These are phyloP conservation scores for Camelina laxa DNA, from an alignment of 345 rosid genomes.

Conservation along the genomic window DNA sequence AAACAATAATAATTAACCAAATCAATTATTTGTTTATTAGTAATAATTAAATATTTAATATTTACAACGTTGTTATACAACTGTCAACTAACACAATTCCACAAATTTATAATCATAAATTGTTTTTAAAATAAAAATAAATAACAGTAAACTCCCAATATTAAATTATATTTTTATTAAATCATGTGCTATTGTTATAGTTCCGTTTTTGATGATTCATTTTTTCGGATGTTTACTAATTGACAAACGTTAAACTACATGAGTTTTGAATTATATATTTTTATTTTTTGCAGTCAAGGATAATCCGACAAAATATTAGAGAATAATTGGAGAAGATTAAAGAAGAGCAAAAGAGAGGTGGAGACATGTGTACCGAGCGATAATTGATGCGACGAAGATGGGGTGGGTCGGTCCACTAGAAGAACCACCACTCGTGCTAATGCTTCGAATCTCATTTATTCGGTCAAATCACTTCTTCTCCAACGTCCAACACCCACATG, in stretches of 20 bases:
- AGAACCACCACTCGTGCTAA: slow-evolving; percentile 39
- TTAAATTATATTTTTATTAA: no score
- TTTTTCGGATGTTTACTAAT: no score
- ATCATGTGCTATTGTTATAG: no score
- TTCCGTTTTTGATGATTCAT: no score
- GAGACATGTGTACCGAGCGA: slow-evolving; percentile 39
- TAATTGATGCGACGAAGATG: slow-evolving; percentile 40
- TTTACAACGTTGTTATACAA: no score
- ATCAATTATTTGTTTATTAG: no score
- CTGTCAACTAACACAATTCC: no score
- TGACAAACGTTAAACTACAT: neutral
- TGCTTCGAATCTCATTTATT: slow-evolving; percentile 37
- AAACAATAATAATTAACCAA: no score
- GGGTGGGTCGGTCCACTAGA: slow-evolving; percentile 41
- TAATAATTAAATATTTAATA: no score
- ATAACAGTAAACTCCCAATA: no score
- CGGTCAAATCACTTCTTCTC: slow-evolving; percentile 46
- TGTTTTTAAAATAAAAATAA: no score
- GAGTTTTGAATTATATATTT: neutral
- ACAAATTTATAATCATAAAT: no score
- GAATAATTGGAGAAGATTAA: neutral
- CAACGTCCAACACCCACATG: slow-evolving; percentile 45
- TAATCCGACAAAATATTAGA: neutral
- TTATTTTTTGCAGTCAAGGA: neutral
- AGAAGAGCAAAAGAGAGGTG: slow-evolving; percentile 25